Percentiles rank a stretch among this genome's conserved stretches.
phyloP scores from a whole-genome alignment of 495 filamentous ascomycete genomes.

The Terfezia claveryi region DNA sequence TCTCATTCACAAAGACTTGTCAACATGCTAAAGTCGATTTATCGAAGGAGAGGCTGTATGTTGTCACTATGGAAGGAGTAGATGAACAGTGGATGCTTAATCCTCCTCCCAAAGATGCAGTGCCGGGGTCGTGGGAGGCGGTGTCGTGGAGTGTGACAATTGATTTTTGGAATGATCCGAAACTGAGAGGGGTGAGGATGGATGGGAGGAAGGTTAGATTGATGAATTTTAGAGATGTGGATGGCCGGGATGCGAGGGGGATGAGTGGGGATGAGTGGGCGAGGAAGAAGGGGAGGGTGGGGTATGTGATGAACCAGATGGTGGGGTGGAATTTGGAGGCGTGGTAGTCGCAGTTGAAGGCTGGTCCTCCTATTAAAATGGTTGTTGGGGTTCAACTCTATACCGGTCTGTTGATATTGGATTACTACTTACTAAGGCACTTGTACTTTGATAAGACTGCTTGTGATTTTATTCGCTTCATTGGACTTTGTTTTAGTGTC shows the following conservation, averaged over 20 bases:
- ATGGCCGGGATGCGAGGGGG: conserved; percentile 7
- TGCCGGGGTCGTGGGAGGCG: not conserved
- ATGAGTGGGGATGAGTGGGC: conserved; percentile 4
- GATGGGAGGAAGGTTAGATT: conserved; percentile 14
- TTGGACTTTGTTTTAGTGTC: too few species aligned
- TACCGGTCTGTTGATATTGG: too few species aligned
- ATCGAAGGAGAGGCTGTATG: not conserved
- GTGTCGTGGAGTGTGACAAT: conserved; percentile 9
- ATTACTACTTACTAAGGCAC: too few species aligned
- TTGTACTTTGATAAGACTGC: too few species aligned
- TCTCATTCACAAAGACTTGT: not conserved
- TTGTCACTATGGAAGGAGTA: not conserved
- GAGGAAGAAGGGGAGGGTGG: conserved; percentile 8
- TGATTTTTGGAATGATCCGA: conserved; percentile 6
- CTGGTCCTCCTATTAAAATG: too few species aligned
- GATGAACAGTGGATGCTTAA: conserved; percentile 3
- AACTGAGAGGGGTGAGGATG: conserved; percentile 9
- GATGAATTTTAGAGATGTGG: conserved; percentile 1
- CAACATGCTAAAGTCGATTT: not conserved
- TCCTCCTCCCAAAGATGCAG: conserved; percentile 5
- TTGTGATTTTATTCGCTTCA: too few species aligned
- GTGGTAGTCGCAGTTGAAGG: too few species aligned
- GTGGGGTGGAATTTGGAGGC: conserved; percentile 3
- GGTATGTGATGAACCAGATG: conserved; percentile 7
- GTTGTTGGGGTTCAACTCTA: too few species aligned